Percentiles rank a stretch among this genome's conserved stretches.
phyloP scores from a whole-genome alignment of 257 asterid genomes.

The Schizonepeta tenuifolia region DNA sequence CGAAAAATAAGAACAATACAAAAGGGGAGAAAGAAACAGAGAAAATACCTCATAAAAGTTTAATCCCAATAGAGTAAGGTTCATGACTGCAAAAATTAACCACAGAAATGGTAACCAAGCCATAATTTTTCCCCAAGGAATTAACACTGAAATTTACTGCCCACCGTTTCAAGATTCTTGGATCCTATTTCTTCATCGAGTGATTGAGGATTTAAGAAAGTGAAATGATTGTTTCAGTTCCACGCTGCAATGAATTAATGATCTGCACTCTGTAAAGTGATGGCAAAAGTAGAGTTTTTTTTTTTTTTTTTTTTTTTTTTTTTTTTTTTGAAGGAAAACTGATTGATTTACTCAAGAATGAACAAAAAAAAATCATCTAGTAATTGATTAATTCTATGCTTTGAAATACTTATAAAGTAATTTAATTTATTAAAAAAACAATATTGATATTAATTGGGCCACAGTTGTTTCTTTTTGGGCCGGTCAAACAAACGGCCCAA shows the following conservation, averaged over 20 bases:
- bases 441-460: neutral
- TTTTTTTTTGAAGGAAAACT: too few relatives aligned
- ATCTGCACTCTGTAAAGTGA: constrained; percentile 27
- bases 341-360: too few relatives aligned
- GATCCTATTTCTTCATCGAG: constrained; percentile 7
- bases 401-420: too few relatives aligned
- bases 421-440: too few relatives aligned
- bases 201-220: neutral
- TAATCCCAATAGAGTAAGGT: constrained; percentile 57
- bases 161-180: constrained; percentile 4
- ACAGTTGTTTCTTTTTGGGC: neutral
- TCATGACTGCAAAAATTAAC: constrained; percentile 58
- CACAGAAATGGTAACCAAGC: constrained; percentile 66
- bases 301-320: too few relatives aligned
- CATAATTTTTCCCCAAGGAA: constrained; percentile 40
- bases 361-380: too few relatives aligned
- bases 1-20: neutral
- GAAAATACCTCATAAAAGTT: constrained; percentile 74
- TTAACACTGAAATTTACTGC: constrained; percentile 22
- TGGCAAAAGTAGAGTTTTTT: neutral
- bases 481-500: neutral
- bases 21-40: neutral
- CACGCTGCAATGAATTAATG: constrained; percentile 10
- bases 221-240: neutral
- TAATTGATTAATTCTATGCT: too few relatives aligned